Evolutionary conservation across 23 red algal species (phyloP), one percentile per base, ranked within the genome.

Genomic region (Chondrus crispus): DNA sequence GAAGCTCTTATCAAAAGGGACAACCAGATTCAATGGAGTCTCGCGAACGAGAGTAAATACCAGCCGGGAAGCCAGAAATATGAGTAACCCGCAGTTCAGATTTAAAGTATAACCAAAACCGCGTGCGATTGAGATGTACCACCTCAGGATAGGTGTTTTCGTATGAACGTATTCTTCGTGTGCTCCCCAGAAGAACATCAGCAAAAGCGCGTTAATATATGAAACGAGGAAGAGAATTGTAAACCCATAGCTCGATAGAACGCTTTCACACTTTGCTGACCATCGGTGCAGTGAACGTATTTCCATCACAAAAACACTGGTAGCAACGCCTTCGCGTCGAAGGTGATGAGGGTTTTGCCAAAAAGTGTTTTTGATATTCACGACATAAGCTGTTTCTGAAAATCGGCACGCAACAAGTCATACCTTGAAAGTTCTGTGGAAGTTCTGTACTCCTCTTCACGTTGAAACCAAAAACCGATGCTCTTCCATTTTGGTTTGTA

Each of bases 51-150:
- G 20, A 4, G 93, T 95, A 46, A 82, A 24, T 2, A 80, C 19
- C 13, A 44, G 48, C 3, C 85, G 74, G 14, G 74, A 70, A 19
- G 85, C 84, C 24, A 89, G 72, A 10, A 95, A 44, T 9, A 95
- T 8, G 18, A 95, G 64, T 14, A 95, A 55, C 24, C 72, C 69
- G n/a, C 58, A 62, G 76, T 95, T 95, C 39, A 95, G 29, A 71
- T 95, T 95, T 57, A 95, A 84, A 12, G 93, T 82, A 38, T 82
- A 80, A 19, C 93, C 93, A 22, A 76, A 54, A n/a, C 93, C 93
- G 54, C 93, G 84, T 2, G 93, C 93, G 28, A 95, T 53, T 2
- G 62, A 38, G n/a, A 87, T 74, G 68, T 64, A 62, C 74, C 77
- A 87, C 22, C 68, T 36, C 0, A 84, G 35, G 48, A 13, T 3